Base-by-base conservation (phyloP, 768 basidiomycete genomes). In the Panellus pusillus region DNA sequence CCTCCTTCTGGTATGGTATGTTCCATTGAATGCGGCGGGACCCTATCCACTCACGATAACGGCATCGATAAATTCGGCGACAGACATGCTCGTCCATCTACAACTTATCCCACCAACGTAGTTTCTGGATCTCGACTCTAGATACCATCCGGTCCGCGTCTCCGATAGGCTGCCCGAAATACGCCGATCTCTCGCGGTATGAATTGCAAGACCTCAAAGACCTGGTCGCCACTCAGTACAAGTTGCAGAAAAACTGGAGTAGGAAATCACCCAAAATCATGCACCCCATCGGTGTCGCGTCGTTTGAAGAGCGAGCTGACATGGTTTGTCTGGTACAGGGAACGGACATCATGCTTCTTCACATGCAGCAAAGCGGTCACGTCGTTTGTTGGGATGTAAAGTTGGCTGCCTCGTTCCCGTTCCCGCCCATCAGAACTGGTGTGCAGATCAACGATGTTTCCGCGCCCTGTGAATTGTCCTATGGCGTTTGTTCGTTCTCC, bases 191-290 rank as follows among this genome's bases (percentile, higher is more conserved):
- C 9, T 49, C 58, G 6, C 14, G 29, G 19, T 53, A 39, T 43
- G n/a, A 36, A 12, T 27, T 60, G 41, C 29, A 48, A 19, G 28
- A 20, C 17, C 58, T 60, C 9, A 52, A 43, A 38, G 47, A 15
- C 9, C 37, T 60, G 0, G 54, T 14, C 6, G n/a, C 44, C 17
- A 44, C 54, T 17, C 51, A 43, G 45, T 27, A 46, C 7, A 47
- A 40, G 18, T 50, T 60, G 9, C 54, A 50, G 17, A 14, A n/a
- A 1, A 55, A 55, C 32, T 60, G 58, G 58, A 49, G 44, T 46
- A 40, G 15, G 4, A 18, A 29, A 15, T 17, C 18, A 32, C 54
- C 58, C 1, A 18, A 24, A 17, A n/a, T 50, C 19, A 39, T n/a
- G 15, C 40, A 27, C n/a, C 58, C 43, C 37, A 32, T 43, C 18